Evolutionary conservation across 1,139 yeast genomes (phyloP).

Genomic region (Pichia sp.): DNA sequence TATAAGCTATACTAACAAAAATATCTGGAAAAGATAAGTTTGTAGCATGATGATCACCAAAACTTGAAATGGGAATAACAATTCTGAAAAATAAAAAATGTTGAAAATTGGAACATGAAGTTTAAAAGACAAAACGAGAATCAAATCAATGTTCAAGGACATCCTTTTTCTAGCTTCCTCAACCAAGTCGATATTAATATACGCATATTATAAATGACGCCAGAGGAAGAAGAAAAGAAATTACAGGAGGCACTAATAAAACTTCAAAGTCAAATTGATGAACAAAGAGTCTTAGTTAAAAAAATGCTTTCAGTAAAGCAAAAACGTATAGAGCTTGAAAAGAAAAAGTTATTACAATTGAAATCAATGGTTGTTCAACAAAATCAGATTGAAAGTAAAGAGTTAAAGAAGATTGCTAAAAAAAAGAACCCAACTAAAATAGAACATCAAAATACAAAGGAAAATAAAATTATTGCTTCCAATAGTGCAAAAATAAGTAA

Average conservation of each 20-base stretch:
- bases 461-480: background rate
- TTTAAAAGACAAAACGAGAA: background rate
- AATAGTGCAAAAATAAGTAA: background rate
- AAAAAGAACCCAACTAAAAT: background rate
- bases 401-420: slow-evolving; percentile 6
- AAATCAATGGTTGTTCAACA: slow-evolving; percentile 2
- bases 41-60: too few species aligned
- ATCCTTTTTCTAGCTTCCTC: too few species aligned
- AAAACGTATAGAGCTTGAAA: background rate
- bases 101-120: background rate
- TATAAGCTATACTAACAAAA: background rate
- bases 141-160: background rate
- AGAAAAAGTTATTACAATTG: slow-evolving; percentile 12
- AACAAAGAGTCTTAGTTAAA: slow-evolving; percentile 11
- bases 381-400: background rate
- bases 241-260: slow-evolving; percentile 14
- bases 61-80: background rate
- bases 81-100: background rate
- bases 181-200: background rate
- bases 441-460: background rate
- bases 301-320: slow-evolving; percentile 5
- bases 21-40: background rate
- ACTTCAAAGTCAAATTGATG: slow-evolving; percentile 17
- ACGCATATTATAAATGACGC: background rate
- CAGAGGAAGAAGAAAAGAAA: slow-evolving; percentile 14